Base-by-base conservation (phyloP, 2,329 filamentous ascomycete species). In the Colletotrichum kahawae region DNA sequence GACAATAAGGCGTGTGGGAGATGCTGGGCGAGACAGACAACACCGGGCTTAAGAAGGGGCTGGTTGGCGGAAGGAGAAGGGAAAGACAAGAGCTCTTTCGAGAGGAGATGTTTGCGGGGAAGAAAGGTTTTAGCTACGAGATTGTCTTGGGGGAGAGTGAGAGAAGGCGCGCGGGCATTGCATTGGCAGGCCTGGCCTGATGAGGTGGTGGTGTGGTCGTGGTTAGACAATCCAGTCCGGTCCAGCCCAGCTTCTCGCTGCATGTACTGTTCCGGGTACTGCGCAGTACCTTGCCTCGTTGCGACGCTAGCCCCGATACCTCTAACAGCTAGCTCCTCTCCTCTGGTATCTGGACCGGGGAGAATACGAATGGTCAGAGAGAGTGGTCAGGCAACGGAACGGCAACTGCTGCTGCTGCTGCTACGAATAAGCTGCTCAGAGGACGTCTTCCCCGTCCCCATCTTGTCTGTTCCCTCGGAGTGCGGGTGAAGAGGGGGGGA, bases 61-160 rank as follows among this genome's bases (percentile, higher is more conserved):
- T 69, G 63, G 51, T 60, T 60, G 62, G 27, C 65, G 36, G 51
- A 16, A 59, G 54, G 21, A 48, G 51, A 66, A 74, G 54, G 16
- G 38, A 31, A 38, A 66, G 59, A 62, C 70, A 66, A 57, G 34
- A 69, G 59, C 59, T 74, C 33, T 67, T 18, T 34, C 54, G 18
- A 36, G 65, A 63, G 29, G 34, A 74, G 70, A 65, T 69, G 74
- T 66, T 70, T 74, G 74, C 70, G 74, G 74, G 74, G 74, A 74
- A 74, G 70, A 34, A 66, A 76, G 74, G 74, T 76, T 76, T 76
- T 76, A 76, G 74, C 65, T 76, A 69, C 59, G 64, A 70, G 66
- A 24, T 51, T 38, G 60, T 67, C 64, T 59, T 65, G 74, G 64
- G 43, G 60, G 34, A 72, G 54, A 54, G 48, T 56, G 27, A 51